Conservation (phyloP, 164 flowering plant genomes). For the Kingdonia uniflora region DNA sequence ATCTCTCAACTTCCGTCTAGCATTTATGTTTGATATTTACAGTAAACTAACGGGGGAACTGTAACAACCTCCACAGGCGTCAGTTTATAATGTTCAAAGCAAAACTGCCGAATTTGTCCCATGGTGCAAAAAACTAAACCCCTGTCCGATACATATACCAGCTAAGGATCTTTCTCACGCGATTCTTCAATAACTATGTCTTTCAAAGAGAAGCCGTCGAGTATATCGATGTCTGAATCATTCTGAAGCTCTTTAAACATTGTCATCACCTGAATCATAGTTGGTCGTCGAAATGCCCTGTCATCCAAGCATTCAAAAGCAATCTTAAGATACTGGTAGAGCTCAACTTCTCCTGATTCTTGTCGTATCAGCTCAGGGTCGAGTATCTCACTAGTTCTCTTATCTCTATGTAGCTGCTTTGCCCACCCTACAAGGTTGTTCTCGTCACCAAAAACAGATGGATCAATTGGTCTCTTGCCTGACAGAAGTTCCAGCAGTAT, state of each 20-base stretch:
- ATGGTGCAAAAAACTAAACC: too few relatives aligned
- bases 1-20: too few relatives aligned
- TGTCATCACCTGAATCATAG: conserved; percentile 93
- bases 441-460: conserved; percentile 64
- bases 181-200: conserved; percentile 44
- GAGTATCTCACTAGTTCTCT: conserved; percentile 44
- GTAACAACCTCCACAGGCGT: too few relatives aligned
- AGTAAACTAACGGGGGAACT: too few relatives aligned
- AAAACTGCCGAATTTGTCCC: too few relatives aligned
- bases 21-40: too few relatives aligned
- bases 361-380: conserved; percentile 39
- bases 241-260: conserved; percentile 79
- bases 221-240: conserved; percentile 55
- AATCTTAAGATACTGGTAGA: conserved; percentile 57
- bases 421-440: conserved; percentile 96
- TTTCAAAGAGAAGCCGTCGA: conserved; percentile 57
- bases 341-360: conserved; percentile 38
- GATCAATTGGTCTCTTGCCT: conserved; percentile 74
- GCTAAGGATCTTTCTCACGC: conserved; percentile 29
- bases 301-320: conserved; percentile 81
- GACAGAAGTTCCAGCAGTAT: conserved; percentile 69
- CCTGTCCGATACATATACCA: too few relatives aligned
- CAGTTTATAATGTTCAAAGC: too few relatives aligned
- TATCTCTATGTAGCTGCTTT: conserved; percentile 52
- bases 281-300: conserved; percentile 65